phyloP scores from a whole-genome alignment of 495 filamentous ascomycete species.

The Hyaloscypha hepaticicola region DNA sequence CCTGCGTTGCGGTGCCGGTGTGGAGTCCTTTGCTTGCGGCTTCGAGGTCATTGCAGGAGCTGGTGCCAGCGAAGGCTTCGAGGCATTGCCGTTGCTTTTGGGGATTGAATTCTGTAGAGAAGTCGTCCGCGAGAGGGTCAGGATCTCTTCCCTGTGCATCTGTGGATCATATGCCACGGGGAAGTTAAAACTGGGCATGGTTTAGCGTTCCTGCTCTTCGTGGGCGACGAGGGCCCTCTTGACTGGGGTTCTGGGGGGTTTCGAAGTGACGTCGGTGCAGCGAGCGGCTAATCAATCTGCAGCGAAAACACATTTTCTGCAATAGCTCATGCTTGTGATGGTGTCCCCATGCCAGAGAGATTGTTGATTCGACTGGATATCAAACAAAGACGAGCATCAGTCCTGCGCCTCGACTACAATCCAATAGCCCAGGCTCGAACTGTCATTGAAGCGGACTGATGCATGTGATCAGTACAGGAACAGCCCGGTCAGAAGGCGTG shows the following conservation, averaged over 20 bases:
- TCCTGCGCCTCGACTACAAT: neutral
- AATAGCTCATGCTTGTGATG: neutral
- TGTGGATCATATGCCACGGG: constrained; percentile 29
- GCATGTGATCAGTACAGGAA: constrained; percentile 7
- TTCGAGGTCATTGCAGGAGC: constrained; percentile 7
- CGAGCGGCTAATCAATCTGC: constrained; percentile 8
- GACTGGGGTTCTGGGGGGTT: neutral
- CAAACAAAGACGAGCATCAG: too few species aligned
- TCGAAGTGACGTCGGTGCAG: constrained; percentile 21
- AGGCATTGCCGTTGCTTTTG: constrained; percentile 14
- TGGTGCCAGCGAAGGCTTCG: constrained; percentile 1
- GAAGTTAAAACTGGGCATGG: constrained; percentile 25
- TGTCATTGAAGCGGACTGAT: neutral
- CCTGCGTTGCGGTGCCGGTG: constrained; percentile 33
- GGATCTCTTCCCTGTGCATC: constrained; percentile 26
- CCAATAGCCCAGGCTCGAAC: neutral
- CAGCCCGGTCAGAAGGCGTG: constrained; percentile 1
- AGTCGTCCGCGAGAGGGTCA: constrained; percentile 23
- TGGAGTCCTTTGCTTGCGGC: constrained; percentile 6
- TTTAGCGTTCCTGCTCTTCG: neutral
- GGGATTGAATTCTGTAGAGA: constrained; percentile 22
- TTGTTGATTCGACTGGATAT: neutral
- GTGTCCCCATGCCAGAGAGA: neutral
- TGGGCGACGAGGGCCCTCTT: neutral
- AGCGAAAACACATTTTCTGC: constrained; percentile 8